phyloP scores from a whole-genome alignment of 2,329 filamentous ascomycete species.

The Ramichloridium luteum region DNA sequence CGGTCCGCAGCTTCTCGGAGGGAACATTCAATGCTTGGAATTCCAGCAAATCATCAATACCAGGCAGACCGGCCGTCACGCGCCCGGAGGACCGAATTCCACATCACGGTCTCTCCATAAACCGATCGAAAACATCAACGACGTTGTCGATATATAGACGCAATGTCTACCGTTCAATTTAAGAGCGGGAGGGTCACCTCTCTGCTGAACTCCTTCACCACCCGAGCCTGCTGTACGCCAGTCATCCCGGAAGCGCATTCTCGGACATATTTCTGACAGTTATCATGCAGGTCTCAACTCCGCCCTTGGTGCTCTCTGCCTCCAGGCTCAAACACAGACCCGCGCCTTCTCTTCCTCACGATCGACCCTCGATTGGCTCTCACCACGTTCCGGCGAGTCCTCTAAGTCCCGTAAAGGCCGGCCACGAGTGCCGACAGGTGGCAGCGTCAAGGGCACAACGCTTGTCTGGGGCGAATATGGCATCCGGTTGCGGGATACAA shows the following conservation, averaged over 20 bases:
- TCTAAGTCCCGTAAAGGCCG: constrained; percentile 85
- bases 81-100: too few species aligned
- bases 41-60: too few species aligned
- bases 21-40: too few species aligned
- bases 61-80: too few species aligned
- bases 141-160: too few species aligned
- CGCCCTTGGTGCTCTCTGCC: constrained; percentile 15
- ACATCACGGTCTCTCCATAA: too few species aligned
- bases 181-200: too few species aligned
- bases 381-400: constrained; percentile 65
- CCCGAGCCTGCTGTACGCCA: constrained; percentile 20
- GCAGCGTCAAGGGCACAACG: constrained; percentile 82
- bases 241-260: neutral
- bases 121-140: too few species aligned
- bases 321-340: constrained; percentile 12
- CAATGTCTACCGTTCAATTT: too few species aligned
- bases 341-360: constrained; percentile 20
- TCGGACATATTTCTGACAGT: constrained; percentile 3
- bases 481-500: constrained; percentile 82
- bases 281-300: constrained; percentile 27
- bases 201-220: constrained; percentile 18
- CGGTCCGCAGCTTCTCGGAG: too few species aligned
- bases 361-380: constrained; percentile 56
- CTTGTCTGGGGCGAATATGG: constrained; percentile 96
- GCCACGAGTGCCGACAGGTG: constrained; percentile 77